These are phyloP conservation scores for Cytospora mali DNA, from an alignment of 2,329 filamentous ascomycete species.

Conservation along the genomic window DNA sequence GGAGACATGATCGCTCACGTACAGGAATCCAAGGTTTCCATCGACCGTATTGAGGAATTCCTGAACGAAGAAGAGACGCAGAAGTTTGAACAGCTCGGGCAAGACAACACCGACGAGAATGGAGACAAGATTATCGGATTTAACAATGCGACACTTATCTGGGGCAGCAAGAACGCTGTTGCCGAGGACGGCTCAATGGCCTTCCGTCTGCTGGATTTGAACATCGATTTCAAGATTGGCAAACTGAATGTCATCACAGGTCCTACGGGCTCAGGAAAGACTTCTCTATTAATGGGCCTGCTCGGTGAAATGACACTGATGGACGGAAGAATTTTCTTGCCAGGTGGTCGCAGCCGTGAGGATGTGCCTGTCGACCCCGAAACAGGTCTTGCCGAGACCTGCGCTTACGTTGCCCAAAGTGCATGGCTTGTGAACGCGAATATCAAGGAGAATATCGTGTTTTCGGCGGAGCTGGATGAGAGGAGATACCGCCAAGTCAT, in stretches of 20 bases:
- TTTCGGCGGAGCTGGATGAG: slow-evolving; percentile 79
- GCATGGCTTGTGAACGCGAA: slow-evolving; percentile 96
- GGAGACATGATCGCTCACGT: slow-evolving; percentile 99
- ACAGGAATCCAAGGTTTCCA: slow-evolving; percentile 94
- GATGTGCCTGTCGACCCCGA: slow-evolving; percentile 80
- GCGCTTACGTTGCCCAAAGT: slow-evolving; percentile 95
- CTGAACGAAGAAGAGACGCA: slow-evolving; percentile 92
- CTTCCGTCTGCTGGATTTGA: slow-evolving; percentile 80
- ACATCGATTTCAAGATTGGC: slow-evolving; percentile 81
- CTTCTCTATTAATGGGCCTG: slow-evolving; percentile 91
- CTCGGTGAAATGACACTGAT: slow-evolving; percentile 94
- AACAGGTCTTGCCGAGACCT: slow-evolving; percentile 85
- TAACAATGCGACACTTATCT: slow-evolving; percentile 81
- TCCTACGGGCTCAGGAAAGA: slow-evolving; percentile 93
- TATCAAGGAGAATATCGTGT: slow-evolving; percentile 94
- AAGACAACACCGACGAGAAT: slow-evolving; percentile 67
- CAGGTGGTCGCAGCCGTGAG: slow-evolving; percentile 82
- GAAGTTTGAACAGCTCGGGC: slow-evolving; percentile 83
- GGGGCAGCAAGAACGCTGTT: slow-evolving; percentile 72
- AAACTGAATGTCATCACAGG: slow-evolving; percentile 92
- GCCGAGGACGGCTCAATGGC: slow-evolving; percentile 68
- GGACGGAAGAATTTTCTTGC: slow-evolving; percentile 79
- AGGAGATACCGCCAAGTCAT: slow-evolving; percentile 86
- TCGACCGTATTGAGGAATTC: slow-evolving; percentile 95
- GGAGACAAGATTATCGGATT: slow-evolving; percentile 81